Base-by-base conservation (phyloP, 257 asterid genomes). In the Perilla frutescens region DNA sequence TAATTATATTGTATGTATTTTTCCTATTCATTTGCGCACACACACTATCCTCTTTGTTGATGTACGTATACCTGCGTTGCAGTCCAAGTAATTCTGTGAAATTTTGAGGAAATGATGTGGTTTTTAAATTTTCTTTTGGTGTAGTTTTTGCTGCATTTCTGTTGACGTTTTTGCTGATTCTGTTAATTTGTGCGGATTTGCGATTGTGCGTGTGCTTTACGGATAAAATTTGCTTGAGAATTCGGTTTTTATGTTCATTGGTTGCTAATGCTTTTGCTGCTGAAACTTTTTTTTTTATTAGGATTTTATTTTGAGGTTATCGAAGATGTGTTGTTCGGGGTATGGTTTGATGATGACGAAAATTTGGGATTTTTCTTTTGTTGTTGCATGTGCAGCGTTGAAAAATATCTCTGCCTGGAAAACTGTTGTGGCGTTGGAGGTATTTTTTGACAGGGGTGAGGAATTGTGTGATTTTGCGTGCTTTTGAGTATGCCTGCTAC, bases 401-500 rank as follows among this genome's bases (percentile, higher is more conserved):
- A 76, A 53, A 57, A 71, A 49, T 61, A 78, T 74, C 59, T 74
- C 68, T 74, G 76, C 58, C 77, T 69, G 68, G 62, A 29, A 57
- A 66, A 47, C 62, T 39, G 65, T 63, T 55, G 70, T 54, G 73
- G 66, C 49, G 44, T 74, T 60, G 75, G 71, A 72, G 81, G 76
- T 71, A 32, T 61, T 70, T 63, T 70, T 63, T 59, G 75, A 53
- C 62, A 70, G 71, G 81, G 77, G 72, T 66, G 80, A 48, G 73
- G 71, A 79, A 62, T 74, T 64, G 63, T 63, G 79, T 68, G 71
- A 70, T 69, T 74, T 79, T 80, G 64, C 36, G 64, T 77, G 76
- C 67, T 69, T 70, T 79, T 76, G 72, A 86, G 81, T 73, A 92
- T 92, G 97, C 87, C 96, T 72, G 86, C 90, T 76, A 85, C 92